phyloP scores from a whole-genome alignment of 2,329 filamentous ascomycete genomes.

The Westerdykella ornata region DNA sequence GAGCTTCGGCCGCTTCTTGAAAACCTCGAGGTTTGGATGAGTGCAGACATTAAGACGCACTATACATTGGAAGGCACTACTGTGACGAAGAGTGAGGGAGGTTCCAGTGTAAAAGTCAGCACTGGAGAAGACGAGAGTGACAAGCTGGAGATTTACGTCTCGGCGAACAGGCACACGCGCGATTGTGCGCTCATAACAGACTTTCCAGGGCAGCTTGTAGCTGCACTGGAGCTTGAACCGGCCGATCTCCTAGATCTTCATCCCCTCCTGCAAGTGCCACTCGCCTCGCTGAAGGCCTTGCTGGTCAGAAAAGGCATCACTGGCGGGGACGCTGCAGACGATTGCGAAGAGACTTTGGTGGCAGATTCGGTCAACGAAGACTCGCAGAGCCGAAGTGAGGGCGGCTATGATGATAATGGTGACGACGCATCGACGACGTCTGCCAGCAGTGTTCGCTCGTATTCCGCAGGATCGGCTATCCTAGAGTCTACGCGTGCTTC shows the following conservation, averaged over 20 bases:
- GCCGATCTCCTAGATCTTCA: conserved; percentile 2
- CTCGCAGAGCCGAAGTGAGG: background rate
- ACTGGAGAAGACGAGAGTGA: conserved; percentile 1
- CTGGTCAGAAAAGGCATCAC: conserved; percentile 4
- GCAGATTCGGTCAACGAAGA: background rate
- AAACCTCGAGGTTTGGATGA: conserved; percentile 3
- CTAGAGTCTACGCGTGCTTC: conserved; percentile 1
- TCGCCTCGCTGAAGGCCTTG: conserved; percentile 1
- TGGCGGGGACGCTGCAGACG: conserved; percentile 1
- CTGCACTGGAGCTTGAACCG: conserved; percentile 2
- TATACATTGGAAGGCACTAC: conserved; percentile 4
- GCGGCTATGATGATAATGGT: background rate
- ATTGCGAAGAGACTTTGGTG: conserved; percentile 1
- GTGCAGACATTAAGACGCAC: conserved; percentile 2
- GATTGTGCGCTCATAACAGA: conserved; percentile 6
- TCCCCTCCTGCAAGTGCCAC: conserved; percentile 1
- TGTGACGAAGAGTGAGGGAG: conserved; percentile 4
- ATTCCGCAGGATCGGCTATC: background rate
- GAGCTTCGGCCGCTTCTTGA: conserved; percentile 1
- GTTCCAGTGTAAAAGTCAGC: conserved; percentile 4
- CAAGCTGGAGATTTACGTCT: conserved; percentile 4
- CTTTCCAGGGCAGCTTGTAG: conserved; percentile 6
- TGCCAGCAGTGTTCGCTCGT: background rate
- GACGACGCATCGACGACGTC: background rate
- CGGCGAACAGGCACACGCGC: conserved; percentile 1